These are phyloP conservation scores for Corylus avellana DNA, from an alignment of 306 rosid species.

Conservation along the genomic window DNA sequence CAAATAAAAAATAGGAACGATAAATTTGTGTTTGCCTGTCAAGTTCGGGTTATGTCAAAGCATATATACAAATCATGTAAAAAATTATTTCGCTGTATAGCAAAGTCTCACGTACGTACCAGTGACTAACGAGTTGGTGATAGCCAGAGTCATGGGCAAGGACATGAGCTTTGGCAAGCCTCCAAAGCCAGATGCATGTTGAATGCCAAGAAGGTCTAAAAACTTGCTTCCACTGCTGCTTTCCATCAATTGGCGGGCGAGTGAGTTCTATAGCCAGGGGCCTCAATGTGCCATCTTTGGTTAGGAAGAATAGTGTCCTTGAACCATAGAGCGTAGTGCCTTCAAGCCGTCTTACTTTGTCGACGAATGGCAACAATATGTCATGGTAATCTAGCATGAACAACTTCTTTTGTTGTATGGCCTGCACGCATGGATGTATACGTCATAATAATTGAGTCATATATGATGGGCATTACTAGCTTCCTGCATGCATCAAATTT, in stretches of 20 bases:
- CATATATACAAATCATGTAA: too few species aligned
- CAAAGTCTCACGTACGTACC: constrained; percentile 21
- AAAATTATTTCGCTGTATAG: too few species aligned
- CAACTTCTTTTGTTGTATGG: constrained; percentile 43
- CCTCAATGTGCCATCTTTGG: constrained; percentile 39
- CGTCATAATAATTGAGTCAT: not conserved
- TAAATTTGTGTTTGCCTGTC: too few species aligned
- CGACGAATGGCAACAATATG: constrained; percentile 42
- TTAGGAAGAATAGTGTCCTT: constrained; percentile 48
- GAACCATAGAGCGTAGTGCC: constrained; percentile 57
- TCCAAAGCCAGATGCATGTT: constrained; percentile 56
- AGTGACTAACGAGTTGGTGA: constrained; percentile 58
- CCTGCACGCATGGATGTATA: constrained; percentile 27
- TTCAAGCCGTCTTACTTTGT: constrained; percentile 40
- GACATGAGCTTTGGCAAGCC: constrained; percentile 56
- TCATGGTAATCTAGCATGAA: constrained; percentile 60
- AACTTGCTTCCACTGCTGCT: constrained; percentile 53
- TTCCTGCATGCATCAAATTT: not conserved
- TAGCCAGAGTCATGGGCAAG: constrained; percentile 53
- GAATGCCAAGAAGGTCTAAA: constrained; percentile 40
- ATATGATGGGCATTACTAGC: not conserved
- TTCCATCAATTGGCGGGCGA: constrained; percentile 47
- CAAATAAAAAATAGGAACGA: not conserved
- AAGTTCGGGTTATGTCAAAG: too few species aligned
- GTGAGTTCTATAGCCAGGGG: constrained; percentile 53